These are phyloP conservation scores for Baudoinia panamericana DNA, from an alignment of 495 filamentous ascomycete genomes.

Conservation along the genomic window DNA sequence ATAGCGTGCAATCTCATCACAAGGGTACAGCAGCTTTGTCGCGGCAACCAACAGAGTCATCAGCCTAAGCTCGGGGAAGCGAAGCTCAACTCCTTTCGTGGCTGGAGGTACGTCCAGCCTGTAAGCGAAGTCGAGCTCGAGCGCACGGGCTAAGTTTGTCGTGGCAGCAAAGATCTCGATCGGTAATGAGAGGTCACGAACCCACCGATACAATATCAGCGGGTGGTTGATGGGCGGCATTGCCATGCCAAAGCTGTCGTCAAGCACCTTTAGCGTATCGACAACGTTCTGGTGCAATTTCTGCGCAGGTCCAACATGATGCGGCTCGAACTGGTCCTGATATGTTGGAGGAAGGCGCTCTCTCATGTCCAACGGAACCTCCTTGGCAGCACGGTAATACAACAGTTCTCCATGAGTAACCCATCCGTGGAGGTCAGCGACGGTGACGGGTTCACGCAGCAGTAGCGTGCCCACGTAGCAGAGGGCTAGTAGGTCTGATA, in stretches of 20 bases:
- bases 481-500: constrained; percentile 50
- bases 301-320: constrained; percentile 37
- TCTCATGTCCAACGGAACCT: constrained; percentile 23
- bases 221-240: constrained; percentile 62
- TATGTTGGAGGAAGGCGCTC: constrained; percentile 24
- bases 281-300: constrained; percentile 51
- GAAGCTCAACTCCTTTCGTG: constrained; percentile 18
- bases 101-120: constrained; percentile 27
- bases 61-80: constrained; percentile 56
- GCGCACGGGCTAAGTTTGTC: constrained; percentile 42
- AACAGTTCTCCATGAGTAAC: constrained; percentile 21
- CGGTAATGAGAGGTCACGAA: constrained; percentile 64
- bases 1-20: constrained; percentile 48
- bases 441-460: constrained; percentile 48
- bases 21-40: constrained; percentile 64
- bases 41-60: constrained; percentile 60
- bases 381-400: constrained; percentile 23
- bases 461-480: constrained; percentile 56
- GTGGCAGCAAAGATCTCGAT: constrained; percentile 55
- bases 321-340: constrained; percentile 18
- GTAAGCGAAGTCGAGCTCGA: constrained; percentile 46
- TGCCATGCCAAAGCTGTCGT: constrained; percentile 50
- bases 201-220: constrained; percentile 52
- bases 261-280: constrained; percentile 48
- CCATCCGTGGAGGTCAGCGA: constrained; percentile 47